Evolutionary conservation across 78 protist genomes (phyloP), one percentile per base, ranked within the genome.

Genomic region (Ministeria vibrans): DNA sequence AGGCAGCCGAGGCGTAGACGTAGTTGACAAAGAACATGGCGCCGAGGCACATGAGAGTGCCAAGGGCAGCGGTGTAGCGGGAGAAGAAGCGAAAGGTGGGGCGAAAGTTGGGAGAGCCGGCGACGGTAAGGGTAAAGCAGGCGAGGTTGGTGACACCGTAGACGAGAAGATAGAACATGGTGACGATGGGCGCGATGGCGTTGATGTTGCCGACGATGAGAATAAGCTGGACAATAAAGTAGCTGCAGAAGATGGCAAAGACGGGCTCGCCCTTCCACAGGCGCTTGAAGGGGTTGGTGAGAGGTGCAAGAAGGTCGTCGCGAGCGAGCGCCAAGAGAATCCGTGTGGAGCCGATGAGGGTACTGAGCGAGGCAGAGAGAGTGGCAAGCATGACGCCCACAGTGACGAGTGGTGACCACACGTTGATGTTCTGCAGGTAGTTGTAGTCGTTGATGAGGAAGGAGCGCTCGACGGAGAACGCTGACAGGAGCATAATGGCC

Each of bases 141-240:
- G 94, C 81, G 42, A 75, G 34, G 82, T 92, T 92, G 71, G 76
- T 25, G 70, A 77, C 3, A 34, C 78, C 83, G 72, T 79, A 92
- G n/a, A 87, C 41, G 64, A 87, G 22, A 28, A 80, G 71, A 49
- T 74, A 88, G 75, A 84, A 83, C 64, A 45, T 63, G 36, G 96
- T 41, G 38, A 74, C 30, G 45, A 93, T 66, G 36, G 91, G 90
- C 0, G 94, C 92, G 36, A 91, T 41, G 44, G 25, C 27, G 74
- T 88, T 79, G 32, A 90, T 2, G 38, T 74, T 42, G 46, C 94
- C 94, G 68, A 86, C 28, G 20, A 82, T 0, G 38, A 86, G 25
- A 34, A 72, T 5, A 4, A 27, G 4, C 76, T 83, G 75, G 13
- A 86, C 73, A 36, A 84, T 0, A 34, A 85, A 0, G 62, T 39